These are phyloP conservation scores for Pachyrhizus erosus DNA, from an alignment of 306 rosid species.

Conservation along the genomic window DNA sequence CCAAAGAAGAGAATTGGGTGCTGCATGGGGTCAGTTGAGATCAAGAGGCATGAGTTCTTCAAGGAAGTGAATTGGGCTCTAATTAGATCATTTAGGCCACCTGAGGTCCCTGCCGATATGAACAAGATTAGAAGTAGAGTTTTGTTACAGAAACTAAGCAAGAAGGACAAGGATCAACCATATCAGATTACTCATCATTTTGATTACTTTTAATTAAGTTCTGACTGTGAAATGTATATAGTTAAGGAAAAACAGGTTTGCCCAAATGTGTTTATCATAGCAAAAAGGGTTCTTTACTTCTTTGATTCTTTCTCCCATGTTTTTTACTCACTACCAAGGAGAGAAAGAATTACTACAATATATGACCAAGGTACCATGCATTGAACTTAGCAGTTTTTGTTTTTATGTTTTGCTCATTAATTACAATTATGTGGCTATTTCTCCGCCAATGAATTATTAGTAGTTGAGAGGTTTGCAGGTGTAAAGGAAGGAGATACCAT, in stretches of 20 bases:
- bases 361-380: not conserved
- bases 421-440: not conserved
- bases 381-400: not conserved
- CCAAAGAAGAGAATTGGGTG: conserved; percentile 2
- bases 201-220: not conserved
- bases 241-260: not conserved
- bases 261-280: not conserved
- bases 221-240: not conserved
- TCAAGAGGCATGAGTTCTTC: conserved; percentile 7
- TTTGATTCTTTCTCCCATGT: not conserved
- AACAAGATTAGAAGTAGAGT: not conserved
- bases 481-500: not conserved
- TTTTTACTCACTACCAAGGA: not conserved
- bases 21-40: conserved; percentile 5
- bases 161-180: not conserved
- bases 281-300: not conserved
- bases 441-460: not conserved
- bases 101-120: not conserved
- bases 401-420: not conserved
- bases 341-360: not conserved
- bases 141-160: not conserved
- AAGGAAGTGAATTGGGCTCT: conserved; percentile 4
- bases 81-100: not conserved
- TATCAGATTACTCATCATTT: not conserved
- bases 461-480: not conserved